Conservation (phyloP, 1,139 yeast species). For the Dujonia santamariae region DNA sequence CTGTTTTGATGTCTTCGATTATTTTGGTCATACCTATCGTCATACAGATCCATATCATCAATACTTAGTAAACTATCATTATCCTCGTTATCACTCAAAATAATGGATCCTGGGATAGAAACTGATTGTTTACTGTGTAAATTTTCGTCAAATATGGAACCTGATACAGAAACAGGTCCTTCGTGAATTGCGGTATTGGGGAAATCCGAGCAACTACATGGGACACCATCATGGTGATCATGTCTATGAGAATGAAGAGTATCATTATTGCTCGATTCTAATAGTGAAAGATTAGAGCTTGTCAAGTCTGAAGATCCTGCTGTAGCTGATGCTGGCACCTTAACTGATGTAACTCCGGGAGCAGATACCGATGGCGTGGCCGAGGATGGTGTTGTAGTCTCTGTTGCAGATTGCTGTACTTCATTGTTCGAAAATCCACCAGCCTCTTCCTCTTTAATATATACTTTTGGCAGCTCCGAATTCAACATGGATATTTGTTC, state of each 20-base stretch:
- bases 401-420: neutral
- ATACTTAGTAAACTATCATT: slow-evolving; percentile 28
- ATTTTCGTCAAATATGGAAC: slow-evolving; percentile 40
- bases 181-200: slow-evolving; percentile 58
- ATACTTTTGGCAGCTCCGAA: neutral
- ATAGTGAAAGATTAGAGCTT: slow-evolving; percentile 15
- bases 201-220: slow-evolving; percentile 52
- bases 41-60: slow-evolving; percentile 17
- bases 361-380: neutral
- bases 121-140: slow-evolving; percentile 18
- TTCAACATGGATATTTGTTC: slow-evolving; percentile 46
- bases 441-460: neutral
- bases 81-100: slow-evolving; percentile 51
- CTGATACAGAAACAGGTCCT: slow-evolving; percentile 62
- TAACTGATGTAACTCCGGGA: neutral
- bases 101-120: slow-evolving; percentile 34
- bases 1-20: slow-evolving; percentile 8
- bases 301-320: slow-evolving; percentile 11
- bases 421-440: neutral
- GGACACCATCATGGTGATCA: slow-evolving; percentile 48
- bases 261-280: slow-evolving; percentile 12
- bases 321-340: neutral
- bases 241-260: slow-evolving; percentile 14
- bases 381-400: neutral
- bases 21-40: slow-evolving; percentile 12